Evolutionary conservation across 2,329 filamentous ascomycete species (phyloP).

Genomic region (Diplocarpon rosae): DNA sequence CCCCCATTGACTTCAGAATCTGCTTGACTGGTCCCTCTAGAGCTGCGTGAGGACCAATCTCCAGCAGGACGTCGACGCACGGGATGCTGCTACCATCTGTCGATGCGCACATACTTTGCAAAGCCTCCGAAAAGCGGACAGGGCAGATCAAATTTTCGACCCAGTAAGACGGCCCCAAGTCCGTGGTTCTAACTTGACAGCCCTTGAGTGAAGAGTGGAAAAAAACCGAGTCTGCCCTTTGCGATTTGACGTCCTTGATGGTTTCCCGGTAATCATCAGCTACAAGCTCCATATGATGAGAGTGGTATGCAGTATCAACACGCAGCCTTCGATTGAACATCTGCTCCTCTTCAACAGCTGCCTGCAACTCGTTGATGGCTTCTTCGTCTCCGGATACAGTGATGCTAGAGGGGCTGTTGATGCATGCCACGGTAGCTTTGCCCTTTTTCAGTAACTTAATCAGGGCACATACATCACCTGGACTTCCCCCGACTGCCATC

Average conservation of each 20-base stretch:
- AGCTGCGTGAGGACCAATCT: constrained; percentile 30
- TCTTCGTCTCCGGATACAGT: constrained; percentile 24
- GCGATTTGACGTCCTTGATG: constrained; percentile 10
- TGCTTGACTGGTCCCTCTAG: constrained; percentile 28
- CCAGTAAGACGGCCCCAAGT: constrained; percentile 34
- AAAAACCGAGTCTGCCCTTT: not conserved
- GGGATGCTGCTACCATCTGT: constrained; percentile 2
- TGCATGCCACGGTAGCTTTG: constrained; percentile 27
- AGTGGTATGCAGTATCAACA: constrained; percentile 27
- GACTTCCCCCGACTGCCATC: constrained; percentile 37
- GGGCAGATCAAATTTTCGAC: constrained; percentile 34
- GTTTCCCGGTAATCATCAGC: constrained; percentile 18
- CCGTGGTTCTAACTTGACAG: constrained; percentile 10
- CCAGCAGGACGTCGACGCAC: constrained; percentile 17
- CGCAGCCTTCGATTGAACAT: constrained; percentile 24
- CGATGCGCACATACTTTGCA: constrained; percentile 22
- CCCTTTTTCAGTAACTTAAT: constrained; percentile 22
- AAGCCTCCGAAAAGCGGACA: constrained; percentile 34
- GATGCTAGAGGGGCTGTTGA: constrained; percentile 25
- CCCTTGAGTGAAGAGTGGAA: constrained; percentile 22
- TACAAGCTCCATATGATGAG: constrained; percentile 26
- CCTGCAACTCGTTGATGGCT: constrained; percentile 23
- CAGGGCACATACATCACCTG: constrained; percentile 28
- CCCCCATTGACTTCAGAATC: constrained; percentile 32
- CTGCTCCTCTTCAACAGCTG: constrained; percentile 19